Evolutionary conservation across 352 stramenopile genomes (phyloP).

Genomic region (Globisporangium carolinianum): DNA sequence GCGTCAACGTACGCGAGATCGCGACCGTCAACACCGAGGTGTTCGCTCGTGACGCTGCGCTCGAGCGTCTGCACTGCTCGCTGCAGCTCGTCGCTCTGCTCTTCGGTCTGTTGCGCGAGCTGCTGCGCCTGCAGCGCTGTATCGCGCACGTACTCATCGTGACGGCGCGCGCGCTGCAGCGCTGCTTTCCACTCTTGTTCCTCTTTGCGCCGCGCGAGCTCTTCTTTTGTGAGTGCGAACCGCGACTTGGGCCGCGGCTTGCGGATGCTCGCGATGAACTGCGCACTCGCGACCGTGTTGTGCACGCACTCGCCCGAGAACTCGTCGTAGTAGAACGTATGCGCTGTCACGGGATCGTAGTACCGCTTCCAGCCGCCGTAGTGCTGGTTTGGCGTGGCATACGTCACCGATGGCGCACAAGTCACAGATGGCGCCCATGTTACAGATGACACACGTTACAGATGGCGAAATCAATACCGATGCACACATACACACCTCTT

Average conservation of each 20-base stretch:
- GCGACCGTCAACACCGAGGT: slow-evolving; percentile 32
- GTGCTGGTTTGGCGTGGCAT: slow-evolving; percentile 8
- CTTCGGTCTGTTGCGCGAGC: slow-evolving; percentile 16
- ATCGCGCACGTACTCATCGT: slow-evolving; percentile 27
- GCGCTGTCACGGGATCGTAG: slow-evolving; percentile 43
- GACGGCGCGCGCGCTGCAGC: slow-evolving; percentile 36
- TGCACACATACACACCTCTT: slow-evolving; percentile 18
- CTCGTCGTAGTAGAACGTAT: slow-evolving; percentile 66
- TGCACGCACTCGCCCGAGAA: slow-evolving; percentile 58
- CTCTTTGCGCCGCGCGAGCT: slow-evolving; percentile 41
- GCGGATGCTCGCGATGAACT: slow-evolving; percentile 32
- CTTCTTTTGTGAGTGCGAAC: slow-evolving; percentile 31
- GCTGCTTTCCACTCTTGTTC: slow-evolving; percentile 61
- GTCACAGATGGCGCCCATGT: neutral
- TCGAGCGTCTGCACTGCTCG: slow-evolving; percentile 37
- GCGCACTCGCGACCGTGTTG: slow-evolving; percentile 30
- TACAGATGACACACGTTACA: neutral
- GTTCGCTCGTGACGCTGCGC: slow-evolving; percentile 44
- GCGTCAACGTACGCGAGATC: slow-evolving; percentile 55
- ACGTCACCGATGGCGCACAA: neutral
- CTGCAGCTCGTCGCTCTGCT: slow-evolving; percentile 29
- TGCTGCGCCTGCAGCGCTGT: slow-evolving; percentile 6
- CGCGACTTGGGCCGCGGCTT: slow-evolving; percentile 19
- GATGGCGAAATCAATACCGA: neutral
- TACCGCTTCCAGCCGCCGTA: slow-evolving; percentile 46